These are phyloP conservation scores for Rhodotorula sphaerocarpa DNA, from an alignment of 768 basidiomycete species.

Conservation along the genomic window DNA sequence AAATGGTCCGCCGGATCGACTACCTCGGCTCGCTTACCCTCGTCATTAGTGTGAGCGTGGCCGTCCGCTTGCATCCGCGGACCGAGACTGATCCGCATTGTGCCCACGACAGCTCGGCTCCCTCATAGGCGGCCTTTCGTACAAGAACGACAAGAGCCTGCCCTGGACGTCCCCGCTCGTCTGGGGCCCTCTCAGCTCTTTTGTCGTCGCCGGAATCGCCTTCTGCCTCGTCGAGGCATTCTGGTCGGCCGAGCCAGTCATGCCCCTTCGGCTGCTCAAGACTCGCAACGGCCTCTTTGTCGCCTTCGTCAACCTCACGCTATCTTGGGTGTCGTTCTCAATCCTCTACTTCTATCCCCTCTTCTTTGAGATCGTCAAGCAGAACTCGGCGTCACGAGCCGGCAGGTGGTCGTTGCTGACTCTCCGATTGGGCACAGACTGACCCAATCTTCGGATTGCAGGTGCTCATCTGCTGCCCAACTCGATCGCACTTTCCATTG, in stretches of 20 bases:
- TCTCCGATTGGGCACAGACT: background rate
- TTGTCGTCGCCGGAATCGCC: slow-evolving; percentile 51
- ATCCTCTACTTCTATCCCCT: slow-evolving; percentile 33
- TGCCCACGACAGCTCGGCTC: slow-evolving; percentile 33
- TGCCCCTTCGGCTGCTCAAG: slow-evolving; percentile 61
- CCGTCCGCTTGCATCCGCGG: background rate
- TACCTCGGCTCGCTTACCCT: slow-evolving; percentile 74
- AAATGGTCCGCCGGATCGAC: slow-evolving; percentile 57
- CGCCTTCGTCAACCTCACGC: slow-evolving; percentile 65
- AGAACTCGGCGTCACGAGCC: slow-evolving; percentile 25
- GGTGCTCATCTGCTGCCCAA: slow-evolving; percentile 70
- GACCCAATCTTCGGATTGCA: too few species aligned
- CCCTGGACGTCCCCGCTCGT: slow-evolving; percentile 64
- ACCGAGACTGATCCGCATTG: background rate
- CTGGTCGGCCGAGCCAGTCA: slow-evolving; percentile 73
- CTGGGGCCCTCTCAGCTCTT: slow-evolving; percentile 54
- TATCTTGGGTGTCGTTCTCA: slow-evolving; percentile 28
- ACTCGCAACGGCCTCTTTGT: slow-evolving; percentile 74
- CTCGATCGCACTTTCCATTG: slow-evolving; percentile 73
- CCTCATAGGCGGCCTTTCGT: slow-evolving; percentile 42
- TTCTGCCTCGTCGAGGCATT: slow-evolving; percentile 75
- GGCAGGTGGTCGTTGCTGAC: background rate
- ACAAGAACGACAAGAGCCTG: slow-evolving; percentile 42
- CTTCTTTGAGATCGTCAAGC: slow-evolving; percentile 32
- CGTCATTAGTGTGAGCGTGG: slow-evolving; percentile 46